These are phyloP conservation scores for Hemileccinum rubropunctum DNA, from an alignment of 768 basidiomycete genomes.

Conservation along the genomic window DNA sequence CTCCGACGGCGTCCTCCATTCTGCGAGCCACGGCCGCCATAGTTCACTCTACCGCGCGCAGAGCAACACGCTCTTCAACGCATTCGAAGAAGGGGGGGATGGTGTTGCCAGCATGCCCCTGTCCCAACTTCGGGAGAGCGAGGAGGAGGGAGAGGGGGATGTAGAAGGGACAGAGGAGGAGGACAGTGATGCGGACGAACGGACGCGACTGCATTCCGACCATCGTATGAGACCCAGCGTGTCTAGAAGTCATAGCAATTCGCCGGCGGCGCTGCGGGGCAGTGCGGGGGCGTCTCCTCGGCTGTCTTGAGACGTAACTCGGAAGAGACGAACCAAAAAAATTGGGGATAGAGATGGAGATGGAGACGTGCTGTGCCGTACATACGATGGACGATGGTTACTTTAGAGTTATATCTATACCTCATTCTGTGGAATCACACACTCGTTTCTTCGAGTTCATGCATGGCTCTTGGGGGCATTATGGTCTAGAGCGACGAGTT, in stretches of 20 bases:
- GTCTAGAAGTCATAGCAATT: constrained; percentile 55
- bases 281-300: constrained; percentile 21
- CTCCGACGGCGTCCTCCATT: constrained; percentile 22
- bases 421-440: constrained; percentile 13
- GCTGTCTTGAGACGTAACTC: constrained; percentile 10
- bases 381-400: constrained; percentile 28
- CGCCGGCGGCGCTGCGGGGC: constrained; percentile 39
- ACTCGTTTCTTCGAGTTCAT: constrained; percentile 2
- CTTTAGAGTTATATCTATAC: constrained; percentile 27
- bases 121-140: constrained; percentile 62
- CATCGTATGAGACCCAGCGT: constrained; percentile 28
- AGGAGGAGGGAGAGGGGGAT: constrained; percentile 47
- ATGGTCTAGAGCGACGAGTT: too few species aligned
- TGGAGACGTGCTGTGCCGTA: not conserved
- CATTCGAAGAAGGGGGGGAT: constrained; percentile 56
- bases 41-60: constrained; percentile 66
- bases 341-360: not conserved
- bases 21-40: constrained; percentile 58
- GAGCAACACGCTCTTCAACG: constrained; percentile 65
- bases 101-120: constrained; percentile 45
- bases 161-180: constrained; percentile 42
- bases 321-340: not conserved
- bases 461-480: not conserved
- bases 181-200: constrained; percentile 47
- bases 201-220: constrained; percentile 32